Evolutionary conservation across 805 yeast genomes (phyloP), one percentile per base, ranked within the genome.

Genomic region (Hanseniaspora singularis): DNA sequence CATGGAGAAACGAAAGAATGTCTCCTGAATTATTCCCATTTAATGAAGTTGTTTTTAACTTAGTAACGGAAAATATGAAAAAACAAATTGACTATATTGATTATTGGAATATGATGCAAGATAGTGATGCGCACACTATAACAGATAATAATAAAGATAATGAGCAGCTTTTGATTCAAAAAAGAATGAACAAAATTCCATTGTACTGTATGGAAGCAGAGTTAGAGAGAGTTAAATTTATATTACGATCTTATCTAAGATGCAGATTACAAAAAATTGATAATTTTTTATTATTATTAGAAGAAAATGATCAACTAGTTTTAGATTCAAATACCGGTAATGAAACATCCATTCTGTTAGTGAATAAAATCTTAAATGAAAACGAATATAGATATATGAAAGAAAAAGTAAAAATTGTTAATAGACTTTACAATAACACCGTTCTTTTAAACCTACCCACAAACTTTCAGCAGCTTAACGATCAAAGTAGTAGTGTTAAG

Each of bases 131-230:
- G 2, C 37, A 40, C 19, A 27, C 15, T 31, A 19, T 16, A 16
- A 24, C 37, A 15, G 22, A 23, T 20, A 46, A 47, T 26, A 40
- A 38, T 16, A 14, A 50, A 52, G 31, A 52, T 38, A 55, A 55
- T 19, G 48, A 44, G 19, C 41, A 37, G 19, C 20, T 44, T 3
- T 19, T 44, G 11, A 33, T 44, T 8, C 33, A 37, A 18, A 44
- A 44, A 24, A 69, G 65, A 44, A 84, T 80, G 51, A 77, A 79
- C 62, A 88, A 88, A 57, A 63, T 89, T 49, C 80, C 83, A 49
- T 67, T 88, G 38, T 75, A 92, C 66, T 74, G 94, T 20, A 79
- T 89, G 54, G 98, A 92, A 58, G 81, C 94, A 12, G 97, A 92
- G 54, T 71, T 92, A 20, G 97, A 92, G 55, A 67, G 98, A 49